A percentile compares a stretch with the other conserved stretches of the same genome.
Evolutionary conservation across 2,329 filamentous ascomycete species (phyloP).

Genomic region (Lachnellula hyalina): DNA sequence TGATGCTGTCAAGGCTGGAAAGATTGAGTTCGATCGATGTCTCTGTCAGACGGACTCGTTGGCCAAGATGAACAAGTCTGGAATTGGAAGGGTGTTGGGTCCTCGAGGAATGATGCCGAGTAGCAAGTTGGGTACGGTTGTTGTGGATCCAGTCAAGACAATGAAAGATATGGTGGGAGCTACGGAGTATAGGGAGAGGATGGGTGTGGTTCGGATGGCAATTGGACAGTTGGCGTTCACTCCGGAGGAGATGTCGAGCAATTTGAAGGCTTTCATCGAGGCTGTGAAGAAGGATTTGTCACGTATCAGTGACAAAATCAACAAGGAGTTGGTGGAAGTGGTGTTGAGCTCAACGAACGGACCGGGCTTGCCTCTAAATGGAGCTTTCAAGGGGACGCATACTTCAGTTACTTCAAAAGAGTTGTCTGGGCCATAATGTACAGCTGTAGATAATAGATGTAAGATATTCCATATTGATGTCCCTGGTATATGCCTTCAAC

Average conservation of each 20-base stretch:
- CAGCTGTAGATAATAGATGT: conserved; percentile 35
- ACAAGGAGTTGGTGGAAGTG: conserved; percentile 68
- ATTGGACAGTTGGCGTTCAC: conserved; percentile 87
- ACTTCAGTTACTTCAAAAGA: conserved; percentile 50
- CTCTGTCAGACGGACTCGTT: conserved; percentile 80
- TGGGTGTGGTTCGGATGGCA: conserved; percentile 81
- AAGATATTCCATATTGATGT: conserved; percentile 30
- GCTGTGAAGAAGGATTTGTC: conserved; percentile 74
- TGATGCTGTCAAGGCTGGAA: conserved; percentile 63
- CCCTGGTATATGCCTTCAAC: conserved; percentile 32
- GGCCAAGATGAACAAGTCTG: conserved; percentile 73
- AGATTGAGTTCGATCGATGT: conserved; percentile 82
- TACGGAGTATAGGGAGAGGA: conserved; percentile 78
- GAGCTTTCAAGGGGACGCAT: conserved; percentile 62
- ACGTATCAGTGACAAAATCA: conserved; percentile 55
- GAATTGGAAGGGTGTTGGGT: conserved; percentile 74
- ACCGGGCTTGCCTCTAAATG: conserved; percentile 82
- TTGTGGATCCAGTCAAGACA: conserved; percentile 67
- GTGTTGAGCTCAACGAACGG: conserved; percentile 84
- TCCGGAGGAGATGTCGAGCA: conserved; percentile 77
- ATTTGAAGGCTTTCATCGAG: conserved; percentile 72
- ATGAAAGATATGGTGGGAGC: conserved; percentile 80
- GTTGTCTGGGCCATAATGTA: conserved; percentile 41
- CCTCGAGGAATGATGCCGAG: conserved; percentile 92
- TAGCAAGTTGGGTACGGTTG: conserved; percentile 80